phyloP scores from a whole-genome alignment of 345 rosid genomes.

The Syzygium grande region DNA sequence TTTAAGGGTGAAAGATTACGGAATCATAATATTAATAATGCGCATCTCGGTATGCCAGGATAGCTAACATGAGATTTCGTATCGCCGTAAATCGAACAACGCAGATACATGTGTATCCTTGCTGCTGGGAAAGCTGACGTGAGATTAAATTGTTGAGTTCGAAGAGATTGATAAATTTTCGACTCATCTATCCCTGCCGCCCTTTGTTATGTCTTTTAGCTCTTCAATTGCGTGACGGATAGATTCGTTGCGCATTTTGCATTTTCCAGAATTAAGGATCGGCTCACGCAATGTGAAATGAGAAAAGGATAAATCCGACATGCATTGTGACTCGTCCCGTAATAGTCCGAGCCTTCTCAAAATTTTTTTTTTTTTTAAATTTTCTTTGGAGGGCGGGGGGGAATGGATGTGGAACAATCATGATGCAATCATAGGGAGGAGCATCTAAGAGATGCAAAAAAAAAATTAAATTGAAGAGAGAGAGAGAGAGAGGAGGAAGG shows the following conservation, averaged over 20 bases:
- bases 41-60: not conserved
- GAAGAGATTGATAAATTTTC: not conserved
- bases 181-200: too few relatives aligned
- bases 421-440: not conserved
- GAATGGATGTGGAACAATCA: not conserved
- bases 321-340: accelerated
- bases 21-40: not conserved
- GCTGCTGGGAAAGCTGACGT: not conserved
- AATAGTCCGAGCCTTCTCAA: not conserved
- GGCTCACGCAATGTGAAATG: not conserved
- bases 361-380: too few relatives aligned
- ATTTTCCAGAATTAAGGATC: not conserved
- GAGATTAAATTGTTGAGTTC: not conserved
- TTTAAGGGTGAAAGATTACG: not conserved
- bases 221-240: too few relatives aligned
- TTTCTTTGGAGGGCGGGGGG: accelerated
- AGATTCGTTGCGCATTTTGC: not conserved
- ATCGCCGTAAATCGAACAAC: too few relatives aligned
- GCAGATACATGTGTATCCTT: too few relatives aligned
- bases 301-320: accelerated
- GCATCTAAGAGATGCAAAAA: not conserved
- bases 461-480: not conserved
- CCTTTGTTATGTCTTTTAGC: not conserved
- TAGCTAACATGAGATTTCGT: not conserved
- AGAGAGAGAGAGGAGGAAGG: not conserved